Evolutionary conservation across 2,329 filamentous ascomycete species (phyloP).

Genomic region (Botrytis byssoidea): DNA sequence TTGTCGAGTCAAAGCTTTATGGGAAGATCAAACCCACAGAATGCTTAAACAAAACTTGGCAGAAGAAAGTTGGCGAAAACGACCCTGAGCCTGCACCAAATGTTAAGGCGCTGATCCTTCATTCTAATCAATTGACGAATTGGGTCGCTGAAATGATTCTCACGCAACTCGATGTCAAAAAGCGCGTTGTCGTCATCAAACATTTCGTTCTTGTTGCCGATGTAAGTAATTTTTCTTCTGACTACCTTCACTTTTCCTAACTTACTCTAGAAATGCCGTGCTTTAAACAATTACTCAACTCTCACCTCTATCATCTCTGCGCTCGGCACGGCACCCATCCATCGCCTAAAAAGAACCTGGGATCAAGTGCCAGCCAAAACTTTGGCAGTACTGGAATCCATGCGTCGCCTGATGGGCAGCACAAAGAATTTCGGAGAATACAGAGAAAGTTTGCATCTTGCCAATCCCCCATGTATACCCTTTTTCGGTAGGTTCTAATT

Average conservation of each 20-base stretch:
- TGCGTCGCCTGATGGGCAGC: slow-evolving; percentile 93
- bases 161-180: slow-evolving; percentile 90
- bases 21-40: slow-evolving; percentile 95
- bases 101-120: slow-evolving; percentile 92
- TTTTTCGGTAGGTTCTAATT: slow-evolving; percentile 74
- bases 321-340: slow-evolving; percentile 89
- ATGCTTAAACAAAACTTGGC: slow-evolving; percentile 98
- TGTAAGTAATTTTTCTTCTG: slow-evolving; percentile 54
- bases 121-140: slow-evolving; percentile 98
- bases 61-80: slow-evolving; percentile 84
- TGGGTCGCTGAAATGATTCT: slow-evolving; percentile 99
- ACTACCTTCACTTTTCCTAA: slow-evolving; percentile 31
- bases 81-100: slow-evolving; percentile 87
- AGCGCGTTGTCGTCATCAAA: slow-evolving; percentile 95
- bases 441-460: slow-evolving; percentile 84
- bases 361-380: slow-evolving; percentile 86
- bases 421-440: slow-evolving; percentile 99
- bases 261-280: slow-evolving; percentile 75
- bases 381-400: slow-evolving; percentile 75
- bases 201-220: slow-evolving; percentile 97
- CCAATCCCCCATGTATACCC: slow-evolving; percentile 94
- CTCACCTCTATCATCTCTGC: slow-evolving; percentile 97
- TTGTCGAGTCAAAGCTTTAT: slow-evolving; percentile 93
- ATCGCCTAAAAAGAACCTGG: slow-evolving; percentile 92
- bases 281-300: slow-evolving; percentile 94